Evolutionary conservation across 495 filamentous ascomycete genomes (phyloP).

Genomic region (Aeminium ludgeri): DNA sequence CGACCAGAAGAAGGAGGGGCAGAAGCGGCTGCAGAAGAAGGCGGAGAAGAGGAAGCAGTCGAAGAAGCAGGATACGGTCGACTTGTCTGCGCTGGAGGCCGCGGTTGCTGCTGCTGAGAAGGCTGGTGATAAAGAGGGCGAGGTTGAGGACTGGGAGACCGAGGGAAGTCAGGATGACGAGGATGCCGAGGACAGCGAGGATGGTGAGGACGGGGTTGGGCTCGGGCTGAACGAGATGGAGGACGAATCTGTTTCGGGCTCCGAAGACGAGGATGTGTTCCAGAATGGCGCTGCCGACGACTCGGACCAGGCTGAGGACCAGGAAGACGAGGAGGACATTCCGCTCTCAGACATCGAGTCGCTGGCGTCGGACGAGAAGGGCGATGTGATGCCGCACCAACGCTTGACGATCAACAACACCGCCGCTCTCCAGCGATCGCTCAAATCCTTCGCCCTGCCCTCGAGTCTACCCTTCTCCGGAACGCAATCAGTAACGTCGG

Average conservation of each 20-base stretch:
- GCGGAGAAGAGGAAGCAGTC: conserved; percentile 32
- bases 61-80: conserved; percentile 27
- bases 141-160: conserved; percentile 23
- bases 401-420: conserved; percentile 97
- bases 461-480: conserved; percentile 44
- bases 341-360: conserved; percentile 69
- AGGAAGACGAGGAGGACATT: conserved; percentile 38
- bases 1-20: conserved; percentile 50
- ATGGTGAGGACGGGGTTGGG: conserved; percentile 14
- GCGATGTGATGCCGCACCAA: conserved; percentile 72
- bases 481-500: conserved; percentile 41
- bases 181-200: conserved; percentile 17
- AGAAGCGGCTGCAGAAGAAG: conserved; percentile 35
- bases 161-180: conserved; percentile 18
- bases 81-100: conserved; percentile 12
- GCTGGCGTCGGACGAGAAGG: conserved; percentile 62
- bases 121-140: conserved; percentile 6
- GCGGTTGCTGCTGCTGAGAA: conserved; percentile 6
- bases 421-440: conserved; percentile 55
- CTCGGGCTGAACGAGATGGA: conserved; percentile 12
- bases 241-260: conserved; percentile 8
- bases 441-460: conserved; percentile 59
- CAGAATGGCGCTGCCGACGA: conserved; percentile 14
- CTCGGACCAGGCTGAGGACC: conserved; percentile 25
- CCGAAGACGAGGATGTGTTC: conserved; percentile 10